These are phyloP conservation scores for Fraxinus sp. DNA, from an alignment of 305 asterid species.

Conservation along the genomic window DNA sequence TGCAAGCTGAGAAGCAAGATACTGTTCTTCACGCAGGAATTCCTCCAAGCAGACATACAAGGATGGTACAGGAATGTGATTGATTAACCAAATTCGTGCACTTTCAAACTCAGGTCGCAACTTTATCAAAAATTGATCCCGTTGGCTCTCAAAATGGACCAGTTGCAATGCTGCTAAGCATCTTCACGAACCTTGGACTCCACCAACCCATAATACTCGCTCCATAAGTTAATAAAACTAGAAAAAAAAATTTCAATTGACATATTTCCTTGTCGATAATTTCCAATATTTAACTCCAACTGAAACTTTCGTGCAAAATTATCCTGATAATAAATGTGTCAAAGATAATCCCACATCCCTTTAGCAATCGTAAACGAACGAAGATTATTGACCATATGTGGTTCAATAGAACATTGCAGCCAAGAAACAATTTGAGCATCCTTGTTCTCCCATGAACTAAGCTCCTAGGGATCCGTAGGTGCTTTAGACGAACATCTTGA, in stretches of 20 bases:
- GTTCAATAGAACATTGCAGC: neutral
- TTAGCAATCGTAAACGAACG: neutral
- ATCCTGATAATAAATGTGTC: neutral
- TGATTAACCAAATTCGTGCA: neutral
- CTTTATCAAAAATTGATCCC: neutral
- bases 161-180: neutral
- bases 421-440: neutral
- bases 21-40: neutral
- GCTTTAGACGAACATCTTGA: neutral
- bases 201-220: too few species aligned
- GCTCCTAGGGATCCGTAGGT: neutral
- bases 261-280: neutral
- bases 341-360: neutral
- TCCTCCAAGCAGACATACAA: neutral
- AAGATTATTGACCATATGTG: neutral
- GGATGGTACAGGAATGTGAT: neutral
- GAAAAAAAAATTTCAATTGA: neutral
- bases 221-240: too few species aligned
- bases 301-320: neutral
- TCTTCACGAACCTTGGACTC: too few species aligned
- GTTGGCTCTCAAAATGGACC: neutral
- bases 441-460: neutral
- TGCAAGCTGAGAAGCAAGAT: neutral
- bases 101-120: neutral
- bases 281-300: too few species aligned